Evolutionary conservation across 1,139 yeast species (phyloP), one percentile per base, ranked within the genome.

Genomic region (Zygosaccharomyces sapae): DNA sequence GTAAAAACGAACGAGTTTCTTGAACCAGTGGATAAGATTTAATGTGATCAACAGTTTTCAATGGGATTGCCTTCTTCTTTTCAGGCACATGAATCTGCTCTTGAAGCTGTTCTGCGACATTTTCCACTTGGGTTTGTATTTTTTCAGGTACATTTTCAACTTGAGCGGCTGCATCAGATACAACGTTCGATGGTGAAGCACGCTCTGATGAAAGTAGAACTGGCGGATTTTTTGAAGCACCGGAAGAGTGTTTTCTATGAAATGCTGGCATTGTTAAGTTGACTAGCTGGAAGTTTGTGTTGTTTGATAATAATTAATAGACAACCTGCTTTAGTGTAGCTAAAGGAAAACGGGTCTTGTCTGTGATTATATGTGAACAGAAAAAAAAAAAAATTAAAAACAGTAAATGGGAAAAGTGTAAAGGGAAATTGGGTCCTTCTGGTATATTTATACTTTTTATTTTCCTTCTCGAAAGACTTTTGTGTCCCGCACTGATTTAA

Each of bases 1-100:
- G 63, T 33, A 67, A 59, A 18, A 65, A 56, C 16, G 66, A 67
- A 24, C 68, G 59, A 50, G 77, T 72, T 44, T 75, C 73, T 49
- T 67, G 66, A 1, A 69, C 70, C 49, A 74, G 59, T 7, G 78
- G 77, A 48, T 70, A 74, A 2, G 64, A 52, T 47, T 64, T 63
- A 38, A 74, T 46, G 50, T 69, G 73, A 6, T 64, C 55, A 47
- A 68, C 58, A 16, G 68, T 58, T 41, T 62, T 67, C 8, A 62
- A 55, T 35, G 54, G 58, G n/a, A 46, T 39, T 3, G 59, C 56
- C 36, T 50, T 45, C 37, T 37, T 33, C 22, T 36, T 46, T 9
- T 16, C 22, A 37, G 40, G n/a, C n/a, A n/a, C n/a, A n/a, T n/a
- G n/a, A n/a, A n/a, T n/a, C n/a, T n/a, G n/a, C n/a, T n/a, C n/a